Base-by-base conservation (phyloP, 148 eudicot genomes). In the Silene latifolia region DNA sequence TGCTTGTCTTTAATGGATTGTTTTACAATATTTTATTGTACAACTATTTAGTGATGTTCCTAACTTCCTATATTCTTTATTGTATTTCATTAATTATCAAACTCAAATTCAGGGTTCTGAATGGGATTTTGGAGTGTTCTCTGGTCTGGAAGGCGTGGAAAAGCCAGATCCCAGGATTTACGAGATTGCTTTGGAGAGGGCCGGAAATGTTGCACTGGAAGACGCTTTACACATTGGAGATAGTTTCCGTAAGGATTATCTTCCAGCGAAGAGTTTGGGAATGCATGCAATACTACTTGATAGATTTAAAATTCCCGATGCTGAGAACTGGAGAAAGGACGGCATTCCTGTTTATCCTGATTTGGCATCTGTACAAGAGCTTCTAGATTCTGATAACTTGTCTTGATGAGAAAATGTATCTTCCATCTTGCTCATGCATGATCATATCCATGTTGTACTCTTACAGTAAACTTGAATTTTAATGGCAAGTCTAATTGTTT, bases 111-210 rank as follows among this genome's bases (percentile, higher is more conserved):
- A 94, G 98, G 97, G 93, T 73, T 86, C 91, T 15, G 96, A 89
- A 80, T 92, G 96, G 96, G 98, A 95, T 77, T 92, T 92, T 75
- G 98, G 96, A 46, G 92, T 95, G 32, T 95, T 95, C 83, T 95
- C 98, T 4, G 98, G 98, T n/a, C 80, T 94, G 8, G 97, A 88
- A 86, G 97, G 98, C 8, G 90, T 91, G 53, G 98, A 94, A 77
- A 94, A 94, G 83, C 98, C 98, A n/a, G 83, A 91, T 77, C 96
- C 92, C 0, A 88, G 69, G 80, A 81, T 94, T 46, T 91, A 86
- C 29, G 74, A 91, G 85, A 84, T 94, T 75, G 98, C 98, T 12
- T 82, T 94, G 75, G 88, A 91, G 79, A 88, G 85, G 77, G 98
- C 97, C 1, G 97, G 97, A 57, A 85, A 86, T 74, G 48, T 94